Percentiles rank a stretch among this genome's conserved stretches.
These are phyloP conservation scores for Incumbomyces delicatus DNA, from an alignment of 2,329 filamentous ascomycete genomes.

Conservation along the genomic window DNA sequence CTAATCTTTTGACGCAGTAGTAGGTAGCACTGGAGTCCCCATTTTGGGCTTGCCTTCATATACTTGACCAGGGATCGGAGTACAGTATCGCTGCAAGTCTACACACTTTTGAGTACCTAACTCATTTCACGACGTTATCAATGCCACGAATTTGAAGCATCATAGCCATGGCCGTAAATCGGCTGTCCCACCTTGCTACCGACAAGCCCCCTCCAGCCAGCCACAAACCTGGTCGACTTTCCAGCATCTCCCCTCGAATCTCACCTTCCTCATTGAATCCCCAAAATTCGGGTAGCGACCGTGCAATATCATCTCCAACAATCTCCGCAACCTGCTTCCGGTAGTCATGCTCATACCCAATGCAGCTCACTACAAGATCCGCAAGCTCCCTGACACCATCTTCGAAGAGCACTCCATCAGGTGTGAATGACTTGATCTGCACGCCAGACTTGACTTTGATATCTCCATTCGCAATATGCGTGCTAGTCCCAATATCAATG, in stretches of 20 bases:
- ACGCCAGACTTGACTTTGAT: constrained; percentile 34
- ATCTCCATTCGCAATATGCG: constrained; percentile 36
- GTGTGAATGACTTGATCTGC: constrained; percentile 26
- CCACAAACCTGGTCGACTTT: constrained; percentile 31
- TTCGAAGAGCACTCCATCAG: constrained; percentile 32
- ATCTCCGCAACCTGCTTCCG: constrained; percentile 29
- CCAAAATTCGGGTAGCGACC: constrained; percentile 49
- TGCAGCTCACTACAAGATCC: constrained; percentile 40
- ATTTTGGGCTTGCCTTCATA: no score
- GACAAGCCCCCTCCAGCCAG: constrained; percentile 36
- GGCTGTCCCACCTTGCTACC: constrained; percentile 31
- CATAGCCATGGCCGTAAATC: constrained; percentile 38
- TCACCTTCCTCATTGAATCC: constrained; percentile 46
- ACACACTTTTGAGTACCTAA: no score
- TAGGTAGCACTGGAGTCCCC: no score
- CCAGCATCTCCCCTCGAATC: constrained; percentile 30
- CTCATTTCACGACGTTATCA: neutral
- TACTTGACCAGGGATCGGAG: no score
- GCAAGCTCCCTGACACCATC: constrained; percentile 35
- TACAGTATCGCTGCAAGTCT: no score
- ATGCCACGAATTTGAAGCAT: constrained; percentile 25
- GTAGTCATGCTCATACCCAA: constrained; percentile 38
- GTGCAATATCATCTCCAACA: constrained; percentile 41
- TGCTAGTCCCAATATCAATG: constrained; percentile 36
- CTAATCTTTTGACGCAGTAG: no score